phyloP scores from a whole-genome alignment of 1,139 yeast genomes.

The Groenewaldozyma sp. region DNA sequence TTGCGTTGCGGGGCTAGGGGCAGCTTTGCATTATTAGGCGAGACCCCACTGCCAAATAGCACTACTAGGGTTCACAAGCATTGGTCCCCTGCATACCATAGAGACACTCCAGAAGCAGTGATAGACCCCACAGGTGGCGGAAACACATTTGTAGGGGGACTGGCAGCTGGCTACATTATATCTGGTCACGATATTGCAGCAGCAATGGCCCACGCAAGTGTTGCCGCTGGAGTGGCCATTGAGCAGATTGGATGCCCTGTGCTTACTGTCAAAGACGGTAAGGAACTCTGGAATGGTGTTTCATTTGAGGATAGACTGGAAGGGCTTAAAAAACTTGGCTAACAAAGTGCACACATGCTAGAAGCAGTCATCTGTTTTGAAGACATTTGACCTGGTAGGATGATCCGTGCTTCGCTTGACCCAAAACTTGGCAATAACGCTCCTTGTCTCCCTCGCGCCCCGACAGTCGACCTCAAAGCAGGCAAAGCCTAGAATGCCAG shows the following conservation, averaged over 20 bases:
- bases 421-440: too few relatives aligned
- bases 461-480: too few relatives aligned
- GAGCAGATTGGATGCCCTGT: slow-evolving; percentile 70
- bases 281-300: slow-evolving; percentile 49
- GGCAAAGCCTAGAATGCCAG: too few relatives aligned
- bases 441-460: too few relatives aligned
- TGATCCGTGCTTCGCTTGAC: too few relatives aligned
- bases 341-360: too few relatives aligned
- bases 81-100: slow-evolving; percentile 70
- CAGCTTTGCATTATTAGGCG: slow-evolving; percentile 34
- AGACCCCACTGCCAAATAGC: neutral
- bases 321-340: slow-evolving; percentile 8
- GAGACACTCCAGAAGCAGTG: slow-evolving; percentile 36
- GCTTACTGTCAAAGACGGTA: slow-evolving; percentile 17
- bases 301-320: slow-evolving; percentile 13
- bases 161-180: slow-evolving; percentile 48
- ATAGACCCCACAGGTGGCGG: slow-evolving; percentile 95
- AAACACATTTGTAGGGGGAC: slow-evolving; percentile 78
- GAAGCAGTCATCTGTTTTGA: too few relatives aligned
- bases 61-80: slow-evolving; percentile 1
- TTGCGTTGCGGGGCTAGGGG: slow-evolving; percentile 69
- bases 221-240: slow-evolving; percentile 71
- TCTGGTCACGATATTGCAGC: slow-evolving; percentile 38
- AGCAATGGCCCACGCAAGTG: slow-evolving; percentile 60
- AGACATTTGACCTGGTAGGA: too few relatives aligned